Conservation (phyloP, 148 eudicot species). For the Oxyria digyna region DNA sequence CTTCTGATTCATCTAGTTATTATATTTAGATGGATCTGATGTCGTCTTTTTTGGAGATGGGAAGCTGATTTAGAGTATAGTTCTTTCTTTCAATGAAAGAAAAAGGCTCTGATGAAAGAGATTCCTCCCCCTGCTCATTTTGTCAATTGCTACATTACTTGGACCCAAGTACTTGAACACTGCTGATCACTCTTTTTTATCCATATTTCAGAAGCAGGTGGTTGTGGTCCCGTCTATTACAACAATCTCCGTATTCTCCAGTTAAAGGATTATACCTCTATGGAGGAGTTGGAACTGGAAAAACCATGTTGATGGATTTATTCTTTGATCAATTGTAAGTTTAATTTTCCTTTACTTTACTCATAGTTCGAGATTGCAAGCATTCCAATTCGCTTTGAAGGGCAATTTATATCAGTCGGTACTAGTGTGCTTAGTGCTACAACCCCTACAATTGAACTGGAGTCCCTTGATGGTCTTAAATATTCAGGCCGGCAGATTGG, state of each 20-base stretch:
- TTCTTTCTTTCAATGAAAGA: too few species aligned
- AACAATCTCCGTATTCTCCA: slow-evolving; percentile 59
- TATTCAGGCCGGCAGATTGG: slow-evolving; percentile 84
- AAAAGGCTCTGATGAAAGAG: not conserved
- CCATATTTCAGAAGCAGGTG: slow-evolving; percentile 57
- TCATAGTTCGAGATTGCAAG: too few species aligned
- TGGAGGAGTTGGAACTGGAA: slow-evolving; percentile 97
- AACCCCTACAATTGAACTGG: too few species aligned
- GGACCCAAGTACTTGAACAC: not conserved
- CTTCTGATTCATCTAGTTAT: not conserved
- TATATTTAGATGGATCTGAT: not conserved
- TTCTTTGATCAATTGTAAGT: slow-evolving; percentile 74
- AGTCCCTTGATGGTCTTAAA: too few species aligned
- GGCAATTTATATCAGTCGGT: not conserved
- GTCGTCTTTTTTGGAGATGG: not conserved
- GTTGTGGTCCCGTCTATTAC: slow-evolving; percentile 79
- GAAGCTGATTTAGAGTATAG: not conserved
- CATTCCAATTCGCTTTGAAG: too few species aligned
- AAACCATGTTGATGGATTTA: slow-evolving; percentile 97
- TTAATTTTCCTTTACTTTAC: not conserved
- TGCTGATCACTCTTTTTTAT: not conserved
- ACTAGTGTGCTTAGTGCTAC: too few species aligned
- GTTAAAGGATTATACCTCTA: slow-evolving; percentile 78
- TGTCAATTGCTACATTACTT: too few species aligned
- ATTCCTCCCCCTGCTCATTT: too few species aligned